phyloP scores from a whole-genome alignment of 306 rosid genomes.

The Fagus sylvatica region DNA sequence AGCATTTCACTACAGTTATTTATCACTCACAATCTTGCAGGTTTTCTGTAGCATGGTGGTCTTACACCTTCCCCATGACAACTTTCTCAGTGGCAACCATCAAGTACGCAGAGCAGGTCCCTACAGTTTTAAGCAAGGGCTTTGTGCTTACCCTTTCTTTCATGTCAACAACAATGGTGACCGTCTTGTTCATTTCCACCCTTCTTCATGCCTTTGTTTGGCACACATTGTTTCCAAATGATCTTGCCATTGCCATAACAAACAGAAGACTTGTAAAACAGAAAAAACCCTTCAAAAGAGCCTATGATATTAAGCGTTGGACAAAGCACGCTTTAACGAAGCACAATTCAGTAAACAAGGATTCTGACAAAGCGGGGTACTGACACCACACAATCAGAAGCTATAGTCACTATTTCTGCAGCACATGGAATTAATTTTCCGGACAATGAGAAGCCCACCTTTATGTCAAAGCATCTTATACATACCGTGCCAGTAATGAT shows the following conservation, averaged over 20 bases:
- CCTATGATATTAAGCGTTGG: conserved; percentile 79
- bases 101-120: conserved; percentile 76
- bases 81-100: conserved; percentile 77
- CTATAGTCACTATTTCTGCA: background rate
- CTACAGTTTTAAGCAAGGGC: conserved; percentile 60
- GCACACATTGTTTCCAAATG: conserved; percentile 83
- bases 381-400: conserved; percentile 9
- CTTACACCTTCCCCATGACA: conserved; percentile 86
- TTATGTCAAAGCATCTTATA: background rate
- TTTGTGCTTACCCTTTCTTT: conserved; percentile 70
- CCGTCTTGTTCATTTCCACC: conserved; percentile 58
- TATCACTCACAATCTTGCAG: conserved; percentile 35
- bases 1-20: background rate
- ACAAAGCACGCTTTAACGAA: conserved; percentile 74
- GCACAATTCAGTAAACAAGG: conserved; percentile 43
- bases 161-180: conserved; percentile 75
- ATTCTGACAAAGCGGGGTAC: conserved; percentile 23
- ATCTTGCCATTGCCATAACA: conserved; percentile 83
- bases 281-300: conserved; percentile 62
- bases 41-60: conserved; percentile 95
- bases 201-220: conserved; percentile 80
- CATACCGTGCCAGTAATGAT: background rate
- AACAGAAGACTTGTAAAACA: conserved; percentile 57
- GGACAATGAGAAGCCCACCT: background rate
- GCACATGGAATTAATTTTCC: background rate